phyloP scores from a whole-genome alignment of 805 yeast genomes.

The Blastobotrys peoriensis region DNA sequence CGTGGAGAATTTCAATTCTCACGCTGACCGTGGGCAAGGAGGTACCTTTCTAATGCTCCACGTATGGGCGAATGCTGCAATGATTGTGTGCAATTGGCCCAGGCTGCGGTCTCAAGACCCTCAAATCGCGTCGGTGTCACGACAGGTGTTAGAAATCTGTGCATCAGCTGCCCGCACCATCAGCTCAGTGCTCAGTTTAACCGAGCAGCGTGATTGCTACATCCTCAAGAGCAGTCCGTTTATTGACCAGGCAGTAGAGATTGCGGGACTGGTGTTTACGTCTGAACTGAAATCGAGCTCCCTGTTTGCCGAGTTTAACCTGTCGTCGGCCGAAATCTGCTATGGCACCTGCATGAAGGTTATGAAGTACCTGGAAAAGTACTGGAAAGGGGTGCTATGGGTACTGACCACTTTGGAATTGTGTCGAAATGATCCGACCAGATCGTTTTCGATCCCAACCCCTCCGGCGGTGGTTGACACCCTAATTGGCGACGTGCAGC shows the following conservation, averaged over 20 bases:
- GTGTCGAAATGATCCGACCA: not conserved
- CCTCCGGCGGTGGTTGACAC: not conserved
- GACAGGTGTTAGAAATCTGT: not conserved
- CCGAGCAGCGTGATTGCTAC: not conserved
- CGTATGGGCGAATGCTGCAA: slow-evolving; percentile 5
- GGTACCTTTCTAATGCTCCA: slow-evolving; percentile 5
- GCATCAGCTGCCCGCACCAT: slow-evolving; percentile 8
- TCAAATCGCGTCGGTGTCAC: not conserved
- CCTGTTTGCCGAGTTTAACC: not conserved
- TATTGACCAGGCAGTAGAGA: slow-evolving; percentile 7
- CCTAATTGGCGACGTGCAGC: not conserved
- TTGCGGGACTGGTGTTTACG: slow-evolving; percentile 5
- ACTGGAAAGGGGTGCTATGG: slow-evolving; percentile 7
- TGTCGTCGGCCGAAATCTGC: not conserved
- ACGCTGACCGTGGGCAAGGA: not conserved
- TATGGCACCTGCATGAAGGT: slow-evolving; percentile 1
- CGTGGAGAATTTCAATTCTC: slow-evolving; percentile 5
- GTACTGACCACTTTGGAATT: slow-evolving; percentile 4
- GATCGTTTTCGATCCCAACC: not conserved
- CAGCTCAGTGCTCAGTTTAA: slow-evolving; percentile 4
- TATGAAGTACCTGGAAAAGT: slow-evolving; percentile 1
- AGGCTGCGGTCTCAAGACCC: not conserved
- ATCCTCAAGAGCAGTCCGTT: slow-evolving; percentile 1
- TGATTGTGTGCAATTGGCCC: slow-evolving; percentile 4
- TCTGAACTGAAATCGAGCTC: slow-evolving; percentile 2